phyloP scores from a whole-genome alignment of 1,139 yeast species.

The Suhomyces bolitotheri region DNA sequence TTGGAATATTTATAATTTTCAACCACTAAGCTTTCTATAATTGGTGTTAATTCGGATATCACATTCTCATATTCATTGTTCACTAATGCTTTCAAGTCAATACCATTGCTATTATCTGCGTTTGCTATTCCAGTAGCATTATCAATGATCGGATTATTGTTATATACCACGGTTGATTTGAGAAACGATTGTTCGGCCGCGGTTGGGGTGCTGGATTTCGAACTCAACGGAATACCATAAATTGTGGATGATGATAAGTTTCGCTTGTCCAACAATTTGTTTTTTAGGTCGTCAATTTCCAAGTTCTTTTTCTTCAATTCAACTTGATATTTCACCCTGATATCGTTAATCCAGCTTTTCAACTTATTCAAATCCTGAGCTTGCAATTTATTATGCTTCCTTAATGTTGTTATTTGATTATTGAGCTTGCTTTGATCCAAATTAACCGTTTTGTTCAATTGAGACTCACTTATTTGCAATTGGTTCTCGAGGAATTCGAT shows the following conservation, averaged over 20 bases:
- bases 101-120: neutral
- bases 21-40: slow-evolving; percentile 40
- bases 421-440: slow-evolving; percentile 22
- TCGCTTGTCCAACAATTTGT: slow-evolving; percentile 39
- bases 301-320: slow-evolving; percentile 42
- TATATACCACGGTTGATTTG: slow-evolving; percentile 32
- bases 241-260: slow-evolving; percentile 35
- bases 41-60: slow-evolving; percentile 38
- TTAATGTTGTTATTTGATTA: slow-evolving; percentile 23
- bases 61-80: slow-evolving; percentile 40
- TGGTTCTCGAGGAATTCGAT: slow-evolving; percentile 25
- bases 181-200: slow-evolving; percentile 10
- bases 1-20: slow-evolving; percentile 43
- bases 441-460: slow-evolving; percentile 20
- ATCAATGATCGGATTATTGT: slow-evolving; percentile 37
- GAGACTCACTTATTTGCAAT: slow-evolving; percentile 16
- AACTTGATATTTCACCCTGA: slow-evolving; percentile 39
- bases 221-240: slow-evolving; percentile 27
- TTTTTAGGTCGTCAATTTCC: slow-evolving; percentile 40
- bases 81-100: slow-evolving; percentile 16
- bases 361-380: slow-evolving; percentile 31
- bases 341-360: slow-evolving; percentile 32
- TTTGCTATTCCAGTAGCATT: slow-evolving; percentile 21
- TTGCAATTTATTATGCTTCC: slow-evolving; percentile 30
- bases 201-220: neutral